Evolutionary conservation across 805 yeast species (phyloP).

Genomic region (Kurtzmaniella fragi): DNA sequence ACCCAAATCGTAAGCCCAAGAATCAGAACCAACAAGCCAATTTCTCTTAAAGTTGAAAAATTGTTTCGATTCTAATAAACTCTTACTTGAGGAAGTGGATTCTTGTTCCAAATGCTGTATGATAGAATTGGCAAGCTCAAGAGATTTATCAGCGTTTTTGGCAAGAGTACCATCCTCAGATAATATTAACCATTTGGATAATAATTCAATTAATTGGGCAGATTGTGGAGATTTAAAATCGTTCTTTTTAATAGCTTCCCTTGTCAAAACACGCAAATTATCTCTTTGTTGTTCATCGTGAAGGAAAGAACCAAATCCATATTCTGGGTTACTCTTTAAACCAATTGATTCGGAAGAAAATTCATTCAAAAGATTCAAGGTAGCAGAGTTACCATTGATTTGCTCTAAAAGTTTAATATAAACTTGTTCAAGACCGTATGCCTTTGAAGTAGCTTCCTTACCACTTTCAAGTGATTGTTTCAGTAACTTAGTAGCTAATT

Average conservation of each 20-base stretch:
- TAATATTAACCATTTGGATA: conserved; percentile 68
- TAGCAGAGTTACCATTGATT: conserved; percentile 42
- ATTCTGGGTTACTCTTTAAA: conserved; percentile 64
- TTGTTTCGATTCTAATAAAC: conserved; percentile 43
- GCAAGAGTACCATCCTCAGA: conserved; percentile 27
- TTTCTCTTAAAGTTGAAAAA: conserved; percentile 46
- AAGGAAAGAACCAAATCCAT: conserved; percentile 75
- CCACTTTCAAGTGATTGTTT: conserved; percentile 16
- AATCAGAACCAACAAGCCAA: conserved; percentile 92
- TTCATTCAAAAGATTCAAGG: conserved; percentile 60
- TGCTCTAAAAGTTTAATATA: conserved; percentile 73
- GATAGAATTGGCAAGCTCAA: conserved; percentile 23
- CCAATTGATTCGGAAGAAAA: conserved; percentile 42
- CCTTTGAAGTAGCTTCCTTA: conserved; percentile 41
- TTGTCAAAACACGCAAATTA: conserved; percentile 41
- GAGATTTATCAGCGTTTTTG: conserved; percentile 17
- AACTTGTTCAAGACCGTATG: conserved; percentile 60
- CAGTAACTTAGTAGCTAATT: conserved; percentile 23
- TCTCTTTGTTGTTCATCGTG: conserved; percentile 48
- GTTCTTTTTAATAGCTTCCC: conserved; percentile 41
- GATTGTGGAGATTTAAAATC: conserved; percentile 40
- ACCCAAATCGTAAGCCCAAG: conserved; percentile 94
- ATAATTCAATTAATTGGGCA: conserved; percentile 45
- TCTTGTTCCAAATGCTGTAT: conserved; percentile 37
- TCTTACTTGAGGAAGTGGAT: conserved; percentile 32